Evolutionary conservation across 768 basidiomycete genomes (phyloP), one percentile per base, ranked within the genome.

Genomic region (Kwoniella pini): DNA sequence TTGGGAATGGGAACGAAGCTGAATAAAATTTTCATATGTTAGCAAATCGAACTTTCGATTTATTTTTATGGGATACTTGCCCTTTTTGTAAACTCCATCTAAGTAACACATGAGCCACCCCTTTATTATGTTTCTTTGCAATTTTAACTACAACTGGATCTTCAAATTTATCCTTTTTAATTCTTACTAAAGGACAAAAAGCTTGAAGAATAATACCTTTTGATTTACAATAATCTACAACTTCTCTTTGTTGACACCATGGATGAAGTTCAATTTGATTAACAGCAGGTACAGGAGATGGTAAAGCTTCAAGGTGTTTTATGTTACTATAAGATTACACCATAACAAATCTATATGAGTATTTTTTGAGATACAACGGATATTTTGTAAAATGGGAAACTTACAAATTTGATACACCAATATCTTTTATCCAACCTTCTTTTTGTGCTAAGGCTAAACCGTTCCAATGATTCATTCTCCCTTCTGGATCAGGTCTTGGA

Each of bases 171-270:
- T 65, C 62, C 50, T 59, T 56, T 70, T 91, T 90, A 0, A 89
- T 90, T 28, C 70, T 59, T 2, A 68, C 71, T 6, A 78, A 42
- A 2, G 77, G 77, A n/a, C 60, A 73, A 54, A 74, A 78, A 3
- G 77, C 77, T 50, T 76, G 67, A 2, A 76, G 15, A 22, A 86
- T 77, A 45, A 91, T 88, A 1, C 79, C 79, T 67, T 87, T 79
- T 40, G 81, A 75, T 21, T 77, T 75, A 78, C 89, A 91, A 74
- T 88, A 93, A 4, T 86, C 82, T 17, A 88, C 88, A 57, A 93
- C 89, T 6, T 85, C 82, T 40, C 81, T 60, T 69, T 92, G 90
- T 72, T 92, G 91, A 77, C 89, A 91, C 60, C 87, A 76, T 2
- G 79, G 80, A 46, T 80, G 77, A 0, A 80, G 57, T 42, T 77